Base-by-base conservation (phyloP, 805 yeast genomes). In the Sugiyamaella marilandica region DNA sequence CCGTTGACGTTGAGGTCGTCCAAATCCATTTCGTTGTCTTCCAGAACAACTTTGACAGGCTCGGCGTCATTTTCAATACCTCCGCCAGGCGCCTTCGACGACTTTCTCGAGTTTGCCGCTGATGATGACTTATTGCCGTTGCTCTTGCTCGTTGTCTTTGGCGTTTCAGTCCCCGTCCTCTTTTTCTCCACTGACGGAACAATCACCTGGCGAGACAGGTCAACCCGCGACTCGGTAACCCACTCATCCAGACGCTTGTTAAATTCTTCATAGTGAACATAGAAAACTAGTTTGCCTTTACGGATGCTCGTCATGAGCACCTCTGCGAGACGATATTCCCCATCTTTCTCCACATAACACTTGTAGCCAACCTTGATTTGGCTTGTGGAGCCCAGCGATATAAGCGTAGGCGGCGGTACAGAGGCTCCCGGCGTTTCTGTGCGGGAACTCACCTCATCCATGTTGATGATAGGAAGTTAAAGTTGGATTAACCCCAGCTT, bases 211-310 rank as follows among this genome's bases (percentile, higher is more conserved):
- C 82, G 73, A n/a, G 76, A 72, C 50, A 82, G 77, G 65, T 89
- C 87, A 10, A 94, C 82, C 49, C 95, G 76, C 35, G 82, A 83
- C 3, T 80, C 75, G 18, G 78, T 74, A 5, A 94, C 81, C 98
- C 98, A 92, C 68, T 94, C 99, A 72, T 94, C 99, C 60, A 94
- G 77, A 68, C 99, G 85, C 69, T 94, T 94, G 74, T 94, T 94
- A 74, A 84, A 94, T 60, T 91, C 96, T 50, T 83, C 88, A 71
- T 90, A 94, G 69, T 94, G 99, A 31, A 94, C 96, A 66, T 94
- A 94, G 68, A 85, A 91, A 59, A 81, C 87, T 32, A 82, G 81
- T 55, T 85, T 80, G 11, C 91, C 88, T 65, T 89, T 85, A 62
- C 87, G 82, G 45, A 78, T 70, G 56, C 87, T 88, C 47, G 81